Evolutionary conservation across 2,329 filamentous ascomycete species (phyloP), one percentile per base, ranked within the genome.

Genomic region (Neofusicoccum sp.): DNA sequence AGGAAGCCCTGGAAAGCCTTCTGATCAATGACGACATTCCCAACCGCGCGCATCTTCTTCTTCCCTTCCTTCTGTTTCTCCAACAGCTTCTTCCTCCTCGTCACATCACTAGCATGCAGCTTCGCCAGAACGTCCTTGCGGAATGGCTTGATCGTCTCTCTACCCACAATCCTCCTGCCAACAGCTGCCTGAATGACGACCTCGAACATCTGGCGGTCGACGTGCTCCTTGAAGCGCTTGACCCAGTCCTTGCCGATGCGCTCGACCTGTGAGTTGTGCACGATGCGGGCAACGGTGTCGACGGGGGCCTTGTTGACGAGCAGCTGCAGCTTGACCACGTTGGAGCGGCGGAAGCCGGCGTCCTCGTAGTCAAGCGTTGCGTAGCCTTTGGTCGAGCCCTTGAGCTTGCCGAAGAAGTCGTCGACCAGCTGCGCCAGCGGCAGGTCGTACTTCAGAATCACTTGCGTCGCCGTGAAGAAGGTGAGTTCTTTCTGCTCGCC

Each of bases 281-380:
- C 85, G 3, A 99, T 87, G 34, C 93, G 87, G n/a, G 91, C 88
- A 16, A 99, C 92, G 9, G 95, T 95, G 76, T 99, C 95, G 2
- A 99, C 95, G 0, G 95, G 90, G 28, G 85, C 82, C 74, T 95
- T 96, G 76, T 99, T 99, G 64, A 99, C 93, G 6, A 98, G 84
- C 2, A 99, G 81, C 73, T 97, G 92, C 36, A 99, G 82, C 76
- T 97, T 98, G 63, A 91, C 86, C 41, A 99, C 86, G 63, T 87
- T 86, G 69, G 89, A 91, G 63, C 84, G 78, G 24, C 89, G 86
- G 85, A 92, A 99, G 0, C 90, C 93, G 0, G 92, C 89, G 68
- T 99, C 95, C 77, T 99, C 95, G 73, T 99, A 99, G 74, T 99
- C 95, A 4, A 99, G 84, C 36, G 90, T 95, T 0, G 95, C 95